A percentile compares a stretch with the other conserved stretches of the same genome.
phyloP scores from a whole-genome alignment of 2,329 filamentous ascomycete genomes.

The Epichloe elymi region DNA sequence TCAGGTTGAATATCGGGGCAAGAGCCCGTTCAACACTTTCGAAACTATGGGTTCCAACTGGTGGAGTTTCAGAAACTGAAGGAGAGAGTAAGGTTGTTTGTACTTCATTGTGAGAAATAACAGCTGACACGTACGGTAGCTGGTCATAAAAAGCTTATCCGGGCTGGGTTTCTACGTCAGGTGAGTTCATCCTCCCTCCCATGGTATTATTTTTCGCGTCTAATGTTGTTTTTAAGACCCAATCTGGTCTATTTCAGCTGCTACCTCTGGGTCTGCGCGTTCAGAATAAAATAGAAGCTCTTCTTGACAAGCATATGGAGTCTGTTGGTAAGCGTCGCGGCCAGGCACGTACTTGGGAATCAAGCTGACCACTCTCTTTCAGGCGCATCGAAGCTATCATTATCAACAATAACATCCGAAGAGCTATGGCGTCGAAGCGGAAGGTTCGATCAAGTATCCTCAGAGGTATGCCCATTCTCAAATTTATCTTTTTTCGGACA shows the following conservation, averaged over 20 bases:
- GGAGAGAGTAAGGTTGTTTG: conserved; percentile 33
- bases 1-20: background rate
- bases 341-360: background rate
- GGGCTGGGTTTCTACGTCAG: conserved; percentile 62
- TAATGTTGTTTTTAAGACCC: conserved; percentile 40
- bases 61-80: conserved; percentile 46
- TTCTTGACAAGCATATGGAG: conserved; percentile 85
- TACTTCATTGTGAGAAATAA: background rate
- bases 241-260: conserved; percentile 85
- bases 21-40: conserved; percentile 38
- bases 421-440: conserved; percentile 72
- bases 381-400: conserved; percentile 67
- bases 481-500: background rate
- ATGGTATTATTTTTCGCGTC: conserved; percentile 1
- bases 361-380: background rate
- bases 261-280: conserved; percentile 77
- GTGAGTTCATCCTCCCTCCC: conserved; percentile 25
- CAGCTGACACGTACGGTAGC: conserved; percentile 27
- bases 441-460: conserved; percentile 56
- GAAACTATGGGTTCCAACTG: conserved; percentile 66
- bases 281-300: conserved; percentile 70
- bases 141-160: conserved; percentile 52
- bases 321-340: conserved; percentile 40
- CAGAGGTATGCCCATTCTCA: conserved; percentile 44
- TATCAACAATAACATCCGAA: conserved; percentile 79